A percentile compares a stretch with the other conserved stretches of the same genome.
Evolutionary conservation across 1,284 basidiomycete species (phyloP).

Genomic region (Violaceomyces palustris): DNA sequence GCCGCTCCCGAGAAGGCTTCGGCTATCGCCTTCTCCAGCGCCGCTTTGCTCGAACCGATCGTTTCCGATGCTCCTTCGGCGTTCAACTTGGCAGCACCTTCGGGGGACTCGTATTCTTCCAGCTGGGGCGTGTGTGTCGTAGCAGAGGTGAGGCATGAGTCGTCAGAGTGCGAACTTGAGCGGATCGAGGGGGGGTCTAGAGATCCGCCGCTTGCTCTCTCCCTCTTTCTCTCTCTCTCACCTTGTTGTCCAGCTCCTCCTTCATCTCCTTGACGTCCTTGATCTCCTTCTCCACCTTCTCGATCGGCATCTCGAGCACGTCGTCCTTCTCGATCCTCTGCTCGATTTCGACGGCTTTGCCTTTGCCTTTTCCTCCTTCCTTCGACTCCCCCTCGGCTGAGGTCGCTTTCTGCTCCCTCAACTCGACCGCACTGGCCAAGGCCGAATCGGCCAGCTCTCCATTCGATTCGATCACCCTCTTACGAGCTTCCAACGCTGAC

Average conservation of each 20-base stretch:
- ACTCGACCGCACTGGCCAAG: not conserved
- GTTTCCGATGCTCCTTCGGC: conserved; percentile 17
- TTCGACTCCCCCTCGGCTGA: not conserved
- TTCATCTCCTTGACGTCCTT: conserved; percentile 42
- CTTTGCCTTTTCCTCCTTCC: conserved; percentile 7
- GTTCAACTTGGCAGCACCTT: conserved; percentile 27
- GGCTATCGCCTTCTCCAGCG: conserved; percentile 44
- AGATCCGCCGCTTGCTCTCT: too few relatives aligned
- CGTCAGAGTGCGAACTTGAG: too few relatives aligned
- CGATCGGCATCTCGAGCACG: conserved; percentile 19
- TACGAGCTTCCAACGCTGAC: conserved; percentile 21
- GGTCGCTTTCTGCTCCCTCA: conserved; percentile 5
- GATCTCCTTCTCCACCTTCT: conserved; percentile 25
- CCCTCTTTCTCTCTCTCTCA: too few relatives aligned
- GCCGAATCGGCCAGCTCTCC: conserved; percentile 2
- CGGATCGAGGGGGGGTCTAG: too few relatives aligned
- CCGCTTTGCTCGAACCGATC: conserved; percentile 22
- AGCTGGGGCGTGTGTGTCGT: conserved; percentile 6
- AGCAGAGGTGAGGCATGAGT: too few relatives aligned
- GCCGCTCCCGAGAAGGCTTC: conserved; percentile 46
- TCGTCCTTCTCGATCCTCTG: conserved; percentile 28
- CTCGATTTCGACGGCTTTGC: not conserved
- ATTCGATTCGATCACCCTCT: conserved; percentile 1
- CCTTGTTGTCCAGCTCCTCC: conserved; percentile 43
- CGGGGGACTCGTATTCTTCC: conserved; percentile 37